Percentiles rank a stretch among this genome's conserved stretches.
Conservation (phyloP, 331 rosid genomes). For the Telfairia occidentalis region DNA sequence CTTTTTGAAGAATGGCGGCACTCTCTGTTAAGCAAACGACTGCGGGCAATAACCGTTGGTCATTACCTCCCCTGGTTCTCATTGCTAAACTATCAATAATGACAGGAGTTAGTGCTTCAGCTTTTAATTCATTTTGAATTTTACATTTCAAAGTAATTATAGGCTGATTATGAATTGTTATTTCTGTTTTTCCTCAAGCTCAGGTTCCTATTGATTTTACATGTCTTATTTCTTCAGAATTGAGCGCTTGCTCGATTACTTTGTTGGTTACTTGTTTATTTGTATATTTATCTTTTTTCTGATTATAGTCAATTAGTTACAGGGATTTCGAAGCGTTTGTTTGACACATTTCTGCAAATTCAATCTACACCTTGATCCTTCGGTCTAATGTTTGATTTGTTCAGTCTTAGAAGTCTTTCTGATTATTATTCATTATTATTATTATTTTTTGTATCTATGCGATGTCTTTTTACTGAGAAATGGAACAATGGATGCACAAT, state of each 20-base stretch:
- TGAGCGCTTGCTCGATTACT: background rate
- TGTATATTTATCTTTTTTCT: background rate
- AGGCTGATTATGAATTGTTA: background rate
- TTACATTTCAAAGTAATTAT: background rate
- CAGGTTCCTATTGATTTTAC: background rate
- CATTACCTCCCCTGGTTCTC: background rate
- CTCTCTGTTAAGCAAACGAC: background rate
- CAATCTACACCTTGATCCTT: background rate
- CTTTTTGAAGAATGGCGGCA: background rate
- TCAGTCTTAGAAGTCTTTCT: background rate
- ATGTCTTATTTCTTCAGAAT: background rate
- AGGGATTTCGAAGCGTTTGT: background rate
- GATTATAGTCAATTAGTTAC: background rate
- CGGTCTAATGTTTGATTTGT: background rate
- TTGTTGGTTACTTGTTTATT: background rate
- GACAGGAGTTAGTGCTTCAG: background rate
- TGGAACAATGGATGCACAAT: background rate
- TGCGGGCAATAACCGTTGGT: background rate
- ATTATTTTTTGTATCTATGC: background rate
- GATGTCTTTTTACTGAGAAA: background rate
- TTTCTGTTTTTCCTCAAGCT: background rate
- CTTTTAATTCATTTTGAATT: background rate
- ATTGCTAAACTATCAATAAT: background rate
- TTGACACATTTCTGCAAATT: background rate
- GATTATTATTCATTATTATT: no score